These are phyloP conservation scores for Alternaria brassicicola DNA, from an alignment of 2,329 filamentous ascomycete species.

Conservation along the genomic window DNA sequence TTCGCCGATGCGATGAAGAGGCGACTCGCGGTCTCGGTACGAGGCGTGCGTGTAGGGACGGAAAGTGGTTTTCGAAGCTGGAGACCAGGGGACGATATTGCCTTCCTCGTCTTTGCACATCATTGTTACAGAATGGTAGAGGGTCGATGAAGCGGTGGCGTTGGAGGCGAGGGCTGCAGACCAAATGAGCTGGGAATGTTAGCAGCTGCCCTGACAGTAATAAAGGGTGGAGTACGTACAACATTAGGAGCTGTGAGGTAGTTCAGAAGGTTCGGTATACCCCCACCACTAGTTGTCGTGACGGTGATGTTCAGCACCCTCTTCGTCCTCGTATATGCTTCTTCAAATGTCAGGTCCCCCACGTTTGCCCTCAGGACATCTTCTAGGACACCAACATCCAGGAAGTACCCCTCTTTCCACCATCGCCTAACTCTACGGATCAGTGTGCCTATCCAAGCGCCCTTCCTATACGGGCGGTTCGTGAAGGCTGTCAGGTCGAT, in stretches of 20 bases:
- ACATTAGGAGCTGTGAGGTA: slow-evolving; percentile 94
- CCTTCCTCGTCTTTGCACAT: slow-evolving; percentile 80
- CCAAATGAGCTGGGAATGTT: slow-evolving; percentile 69
- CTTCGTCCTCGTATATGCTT: slow-evolving; percentile 85
- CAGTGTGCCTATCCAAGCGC: slow-evolving; percentile 61
- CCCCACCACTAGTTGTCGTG: slow-evolving; percentile 73
- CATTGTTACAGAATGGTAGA: slow-evolving; percentile 71
- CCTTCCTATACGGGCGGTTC: slow-evolving; percentile 37
- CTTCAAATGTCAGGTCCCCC: slow-evolving; percentile 89
- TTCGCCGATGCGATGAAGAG: slow-evolving; percentile 74
- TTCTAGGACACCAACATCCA: slow-evolving; percentile 81
- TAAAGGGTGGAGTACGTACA: slow-evolving; percentile 58
- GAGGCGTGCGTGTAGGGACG: slow-evolving; percentile 69
- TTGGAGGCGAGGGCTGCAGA: slow-evolving; percentile 80
- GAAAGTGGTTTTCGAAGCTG: slow-evolving; percentile 65
- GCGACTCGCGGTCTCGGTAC: slow-evolving; percentile 70
- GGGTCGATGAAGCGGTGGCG: slow-evolving; percentile 67
- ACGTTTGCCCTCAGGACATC: slow-evolving; percentile 84
- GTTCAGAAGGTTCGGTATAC: slow-evolving; percentile 84
- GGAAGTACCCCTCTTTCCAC: slow-evolving; percentile 76
- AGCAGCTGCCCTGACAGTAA: slow-evolving; percentile 4
- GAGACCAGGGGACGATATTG: slow-evolving; percentile 74
- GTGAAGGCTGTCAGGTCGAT: slow-evolving; percentile 85
- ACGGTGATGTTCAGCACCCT: slow-evolving; percentile 91
- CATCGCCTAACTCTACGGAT: slow-evolving; percentile 72